Evolutionary conservation across 768 basidiomycete genomes (phyloP), one percentile per base, ranked within the genome.

Genomic region (Paxillus rubicundulus): DNA sequence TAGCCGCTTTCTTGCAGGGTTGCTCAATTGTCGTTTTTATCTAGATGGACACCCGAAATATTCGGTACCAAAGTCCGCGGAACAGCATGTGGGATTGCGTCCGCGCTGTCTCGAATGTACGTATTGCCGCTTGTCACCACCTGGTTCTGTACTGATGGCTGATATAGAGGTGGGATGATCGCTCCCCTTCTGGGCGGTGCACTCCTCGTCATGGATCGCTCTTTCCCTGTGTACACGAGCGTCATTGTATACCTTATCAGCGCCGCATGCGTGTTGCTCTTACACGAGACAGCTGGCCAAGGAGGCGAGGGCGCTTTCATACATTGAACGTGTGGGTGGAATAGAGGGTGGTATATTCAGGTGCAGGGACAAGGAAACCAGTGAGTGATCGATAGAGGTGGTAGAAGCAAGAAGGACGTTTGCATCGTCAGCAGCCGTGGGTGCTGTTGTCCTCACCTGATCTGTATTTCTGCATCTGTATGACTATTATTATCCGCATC

Each of bases 41-140:
- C 40, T 50, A 75, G 77, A 4, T 90, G 89, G 86, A 92, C 92
- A 0, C 92, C 92, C 3, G 89, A 91, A 68, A 86, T 92, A 13
- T 94, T 95, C 62, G 84, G 80, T 0, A 91, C 90, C 1, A 83
- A 84, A 74, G 87, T 93, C 3, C 82, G 92, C 44, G 92, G 93
- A 24, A 92, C 92, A 1, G 93, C 92, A 0, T 87, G 88, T 61
- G 92, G 92, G 1, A 86, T 89, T 47, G 92, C 92, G 0, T 91
- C 89, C 3, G 92, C 91, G 9, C 69, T 95, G 1, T 92, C 88
- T 2, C 77, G 93, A 67, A 83, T 94, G 86, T 92, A 62, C 47
- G 86, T 75, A 18, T 21, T 47, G 20, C 34, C 3, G 10, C 38
- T 38, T 40, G 21, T 47, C 40, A 9, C 18, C 27, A 9, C 34